Evolutionary conservation across 176 grass and related monocot genomes (phyloP).

Genomic region (Rhynchospora breviuscula): DNA sequence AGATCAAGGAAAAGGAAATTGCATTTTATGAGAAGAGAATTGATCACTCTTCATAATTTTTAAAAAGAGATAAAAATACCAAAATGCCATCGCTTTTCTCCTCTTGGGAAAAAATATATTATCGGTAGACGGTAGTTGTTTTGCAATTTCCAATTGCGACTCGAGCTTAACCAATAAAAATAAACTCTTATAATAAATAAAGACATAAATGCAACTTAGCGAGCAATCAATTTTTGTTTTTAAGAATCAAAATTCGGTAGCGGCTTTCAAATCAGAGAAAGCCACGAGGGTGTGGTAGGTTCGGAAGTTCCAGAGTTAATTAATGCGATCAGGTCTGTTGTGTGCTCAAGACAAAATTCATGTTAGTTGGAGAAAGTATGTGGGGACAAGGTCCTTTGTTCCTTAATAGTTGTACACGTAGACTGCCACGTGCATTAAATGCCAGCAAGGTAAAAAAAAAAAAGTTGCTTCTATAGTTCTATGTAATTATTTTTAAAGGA

Average conservation of each 20-base stretch:
- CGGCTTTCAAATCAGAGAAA: background rate
- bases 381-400: background rate
- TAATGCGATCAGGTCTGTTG: background rate
- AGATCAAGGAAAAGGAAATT: no score
- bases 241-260: background rate
- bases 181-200: background rate
- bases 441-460: background rate
- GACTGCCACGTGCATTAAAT: constrained; percentile 7
- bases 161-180: background rate
- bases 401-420: background rate
- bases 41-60: no score
- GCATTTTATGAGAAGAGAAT: no score
- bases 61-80: no score
- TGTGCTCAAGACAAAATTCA: background rate
- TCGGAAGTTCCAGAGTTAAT: background rate
- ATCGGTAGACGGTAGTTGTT: background rate
- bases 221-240: no score
- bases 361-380: background rate
- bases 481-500: background rate
- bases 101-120: background rate
- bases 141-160: background rate
- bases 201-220: background rate
- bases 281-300: background rate
- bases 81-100: background rate
- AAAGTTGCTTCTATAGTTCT: no score